Base-by-base conservation (phyloP, 2,329 filamentous ascomycete genomes). In the Esteya vermicola region DNA sequence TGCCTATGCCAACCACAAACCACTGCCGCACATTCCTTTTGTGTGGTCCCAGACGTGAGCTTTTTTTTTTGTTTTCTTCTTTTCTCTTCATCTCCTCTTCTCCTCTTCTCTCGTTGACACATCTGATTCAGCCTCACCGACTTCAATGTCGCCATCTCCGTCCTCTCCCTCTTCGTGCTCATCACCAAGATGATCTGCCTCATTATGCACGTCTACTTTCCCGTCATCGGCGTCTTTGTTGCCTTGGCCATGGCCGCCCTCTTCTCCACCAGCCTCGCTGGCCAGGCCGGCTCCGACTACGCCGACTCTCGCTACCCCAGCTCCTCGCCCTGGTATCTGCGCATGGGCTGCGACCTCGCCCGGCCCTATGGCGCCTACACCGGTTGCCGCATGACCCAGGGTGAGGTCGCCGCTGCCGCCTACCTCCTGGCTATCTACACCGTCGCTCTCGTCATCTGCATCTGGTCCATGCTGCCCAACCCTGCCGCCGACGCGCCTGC, bases 31-130 rank as follows among this genome's bases (percentile, higher is more conserved):
- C 26, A 63, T 74, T 9, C 80, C 83, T 2, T 61, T 86, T 40
- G 70, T 86, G 13, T 89, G 83, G 83, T 81, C 78, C 44, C 60
- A 66, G 52, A 72, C 70, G 82, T 88, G 57, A 62, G 81, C 72
- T 10, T 21, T 21, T 10, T 14, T 4, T 26, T 18, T 3, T n/a
- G 14, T 13, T 9, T 72, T 7, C 8, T 27, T 13, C 13, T n/a
- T 33, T 19, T 27, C 12, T 4, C 13, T 25, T 10, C n/a, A n/a
- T n/a, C n/a, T n/a, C n/a, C n/a, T n/a, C n/a, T 14, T 31, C 32
- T 33, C 19, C 31, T 36, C 16, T 16, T 18, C 7, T 16, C n/a
- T 27, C 9, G 10, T 16, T 27, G 8, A 26, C 23, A 18, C 47
- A 51, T 22, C 23, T 34, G 18, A 9, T 6, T 12, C 52, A 88